These are phyloP conservation scores for Syzygium malaccense DNA, from an alignment of 441 rosid species.

Conservation along the genomic window DNA sequence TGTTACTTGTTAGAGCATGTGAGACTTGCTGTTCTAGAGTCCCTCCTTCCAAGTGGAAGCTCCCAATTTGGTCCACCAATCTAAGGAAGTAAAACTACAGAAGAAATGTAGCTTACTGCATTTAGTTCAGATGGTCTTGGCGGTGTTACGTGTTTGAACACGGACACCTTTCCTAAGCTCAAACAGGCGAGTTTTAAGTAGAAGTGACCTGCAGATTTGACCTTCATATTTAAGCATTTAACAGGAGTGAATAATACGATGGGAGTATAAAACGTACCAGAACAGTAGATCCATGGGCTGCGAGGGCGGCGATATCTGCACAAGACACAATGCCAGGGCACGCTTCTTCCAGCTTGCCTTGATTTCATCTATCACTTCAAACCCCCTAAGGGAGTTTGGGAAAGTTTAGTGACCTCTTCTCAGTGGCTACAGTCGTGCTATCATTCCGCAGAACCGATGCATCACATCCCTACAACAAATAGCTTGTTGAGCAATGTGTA, in stretches of 20 bases:
- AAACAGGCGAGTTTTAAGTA: background rate
- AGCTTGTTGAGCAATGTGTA: background rate
- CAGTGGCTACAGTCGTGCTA: constrained; percentile 43
- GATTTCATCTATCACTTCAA: constrained; percentile 78
- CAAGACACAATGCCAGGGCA: constrained; percentile 89
- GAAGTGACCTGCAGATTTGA: background rate
- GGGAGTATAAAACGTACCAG: constrained; percentile 26
- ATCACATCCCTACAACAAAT: constrained; percentile 66
- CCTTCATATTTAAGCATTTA: background rate
- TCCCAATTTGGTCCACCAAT: constrained; percentile 80
- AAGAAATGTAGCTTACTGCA: background rate
- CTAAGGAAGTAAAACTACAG: background rate
- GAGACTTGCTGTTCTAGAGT: constrained; percentile 69
- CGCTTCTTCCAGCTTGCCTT: constrained; percentile 67
- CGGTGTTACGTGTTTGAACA: background rate
- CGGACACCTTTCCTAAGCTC: background rate
- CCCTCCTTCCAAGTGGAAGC: constrained; percentile 78
- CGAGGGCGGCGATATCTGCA: constrained; percentile 74
- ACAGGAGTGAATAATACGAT: background rate
- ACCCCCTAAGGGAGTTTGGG: constrained; percentile 82
- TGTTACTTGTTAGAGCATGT: constrained; percentile 42
- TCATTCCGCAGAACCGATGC: constrained; percentile 77
- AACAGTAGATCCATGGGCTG: constrained; percentile 71
- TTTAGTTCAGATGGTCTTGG: background rate
- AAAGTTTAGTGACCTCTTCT: constrained; percentile 42